Evolutionary conservation across 148 eudicot species (phyloP).

Genomic region (Diospyros lotus): DNA sequence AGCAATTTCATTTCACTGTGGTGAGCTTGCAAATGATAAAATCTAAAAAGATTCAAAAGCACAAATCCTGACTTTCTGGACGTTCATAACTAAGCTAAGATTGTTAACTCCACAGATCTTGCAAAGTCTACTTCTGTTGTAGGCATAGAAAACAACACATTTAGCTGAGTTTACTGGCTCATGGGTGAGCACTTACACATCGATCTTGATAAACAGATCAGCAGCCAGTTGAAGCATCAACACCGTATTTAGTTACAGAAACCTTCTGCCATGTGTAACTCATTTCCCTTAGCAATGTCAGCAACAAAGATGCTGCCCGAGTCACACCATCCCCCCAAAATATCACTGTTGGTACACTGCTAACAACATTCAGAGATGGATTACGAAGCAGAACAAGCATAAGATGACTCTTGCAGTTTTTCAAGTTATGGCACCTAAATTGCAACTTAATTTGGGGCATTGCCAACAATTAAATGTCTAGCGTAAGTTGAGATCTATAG

Average conservation of each 20-base stretch:
- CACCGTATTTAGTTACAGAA: not conserved
- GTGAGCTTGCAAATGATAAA: not conserved
- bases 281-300: conserved; percentile 26
- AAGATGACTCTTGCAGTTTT: not conserved
- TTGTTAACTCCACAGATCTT: not conserved
- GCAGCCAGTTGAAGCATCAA: not conserved
- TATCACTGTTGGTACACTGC: conserved; percentile 51
- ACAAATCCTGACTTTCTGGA: not conserved
- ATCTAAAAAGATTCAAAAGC: not conserved
- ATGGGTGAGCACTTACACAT: too few species aligned
- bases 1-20: not conserved
- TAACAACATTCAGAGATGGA: not conserved
- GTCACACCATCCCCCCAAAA: conserved; percentile 74
- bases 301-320: conserved; percentile 72
- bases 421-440: too few species aligned
- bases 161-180: too few species aligned
- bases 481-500: too few species aligned
- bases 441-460: too few species aligned
- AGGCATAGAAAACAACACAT: not conserved
- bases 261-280: not conserved
- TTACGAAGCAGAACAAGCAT: not conserved
- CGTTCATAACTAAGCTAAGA: not conserved
- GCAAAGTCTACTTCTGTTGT: not conserved
- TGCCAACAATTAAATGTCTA: too few species aligned
- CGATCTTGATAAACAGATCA: not conserved